A percentile compares a stretch with the other conserved stretches of the same genome.
phyloP scores from a whole-genome alignment of 2,329 filamentous ascomycete genomes.

The Cephalotrichum gorgonifer region DNA sequence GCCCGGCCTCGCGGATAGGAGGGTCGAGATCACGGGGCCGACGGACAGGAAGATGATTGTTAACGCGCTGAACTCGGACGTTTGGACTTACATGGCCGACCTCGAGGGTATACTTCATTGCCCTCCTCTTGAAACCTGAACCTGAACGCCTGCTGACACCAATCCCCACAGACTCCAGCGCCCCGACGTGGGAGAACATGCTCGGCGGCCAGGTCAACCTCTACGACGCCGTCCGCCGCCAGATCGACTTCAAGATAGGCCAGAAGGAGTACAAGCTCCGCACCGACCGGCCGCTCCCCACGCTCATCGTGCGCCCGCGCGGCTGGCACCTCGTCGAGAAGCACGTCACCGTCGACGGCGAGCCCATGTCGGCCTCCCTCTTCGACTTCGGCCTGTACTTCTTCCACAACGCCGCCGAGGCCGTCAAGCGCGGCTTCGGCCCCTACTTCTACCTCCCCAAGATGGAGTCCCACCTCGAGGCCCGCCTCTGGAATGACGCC shows the following conservation, averaged over 20 bases:
- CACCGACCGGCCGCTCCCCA: slow-evolving; percentile 75
- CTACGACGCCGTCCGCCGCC: slow-evolving; percentile 86
- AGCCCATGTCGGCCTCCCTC: slow-evolving; percentile 82
- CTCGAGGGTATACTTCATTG: slow-evolving; percentile 65
- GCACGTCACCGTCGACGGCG: slow-evolving; percentile 90
- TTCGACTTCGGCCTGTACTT: slow-evolving; percentile 99
- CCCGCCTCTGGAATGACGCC: slow-evolving; percentile 93
- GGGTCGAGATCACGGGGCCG: slow-evolving; percentile 94
- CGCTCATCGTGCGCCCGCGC: slow-evolving; percentile 85
- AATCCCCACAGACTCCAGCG: slow-evolving; percentile 76
- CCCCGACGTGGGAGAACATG: slow-evolving; percentile 99
- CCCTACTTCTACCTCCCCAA: slow-evolving; percentile 98
- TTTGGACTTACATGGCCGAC: slow-evolving; percentile 99
- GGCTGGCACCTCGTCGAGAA: slow-evolving; percentile 99
- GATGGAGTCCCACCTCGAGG: slow-evolving; percentile 97
- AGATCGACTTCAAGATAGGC: slow-evolving; percentile 94
- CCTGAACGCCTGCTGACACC: slow-evolving; percentile 1
- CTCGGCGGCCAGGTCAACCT: slow-evolving; percentile 96
- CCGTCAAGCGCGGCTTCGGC: slow-evolving; percentile 71
- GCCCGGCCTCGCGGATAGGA: slow-evolving; percentile 82
- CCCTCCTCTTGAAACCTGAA: background rate
- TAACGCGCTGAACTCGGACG: slow-evolving; percentile 89
- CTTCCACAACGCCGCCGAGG: slow-evolving; percentile 92
- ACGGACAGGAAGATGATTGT: slow-evolving; percentile 99
- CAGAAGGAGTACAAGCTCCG: slow-evolving; percentile 96